Evolutionary conservation across 2,329 filamentous ascomycete genomes (phyloP).

Genomic region (Colletotrichum musae): DNA sequence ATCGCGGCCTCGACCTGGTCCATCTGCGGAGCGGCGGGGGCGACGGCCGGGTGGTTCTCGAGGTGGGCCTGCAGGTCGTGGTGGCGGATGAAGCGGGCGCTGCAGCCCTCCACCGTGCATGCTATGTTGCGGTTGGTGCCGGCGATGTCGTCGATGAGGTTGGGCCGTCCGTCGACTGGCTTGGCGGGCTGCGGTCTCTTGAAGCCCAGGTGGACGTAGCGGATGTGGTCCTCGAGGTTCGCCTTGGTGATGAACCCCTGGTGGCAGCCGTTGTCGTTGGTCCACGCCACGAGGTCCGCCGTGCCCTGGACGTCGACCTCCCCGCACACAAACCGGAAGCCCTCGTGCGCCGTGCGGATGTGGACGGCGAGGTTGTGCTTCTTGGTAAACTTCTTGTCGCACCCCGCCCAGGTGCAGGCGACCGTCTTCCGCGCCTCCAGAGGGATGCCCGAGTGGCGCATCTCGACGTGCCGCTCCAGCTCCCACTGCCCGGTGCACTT

Average conservation of each 20-base stretch:
- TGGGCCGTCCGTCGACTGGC: slow-evolving; percentile 44
- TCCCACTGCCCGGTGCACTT: slow-evolving; percentile 77
- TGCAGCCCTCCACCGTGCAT: slow-evolving; percentile 60
- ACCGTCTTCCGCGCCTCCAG: slow-evolving; percentile 76
- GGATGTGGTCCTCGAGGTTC: slow-evolving; percentile 86
- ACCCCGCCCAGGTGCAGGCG: slow-evolving; percentile 77
- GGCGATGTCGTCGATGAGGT: slow-evolving; percentile 60
- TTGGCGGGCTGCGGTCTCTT: slow-evolving; percentile 56
- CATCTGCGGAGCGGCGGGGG: slow-evolving; percentile 16
- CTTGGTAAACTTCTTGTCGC: slow-evolving; percentile 84
- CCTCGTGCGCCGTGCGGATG: slow-evolving; percentile 82
- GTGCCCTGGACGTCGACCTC: slow-evolving; percentile 71
- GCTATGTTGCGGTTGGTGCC: slow-evolving; percentile 60
- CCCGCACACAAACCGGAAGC: slow-evolving; percentile 85
- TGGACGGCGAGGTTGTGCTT: slow-evolving; percentile 88
- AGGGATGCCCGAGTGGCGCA: slow-evolving; percentile 76
- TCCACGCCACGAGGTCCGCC: slow-evolving; percentile 75
- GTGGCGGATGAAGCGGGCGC: slow-evolving; percentile 63
- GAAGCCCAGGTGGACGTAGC: slow-evolving; percentile 82
- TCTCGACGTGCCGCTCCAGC: slow-evolving; percentile 83
- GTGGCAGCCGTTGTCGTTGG: slow-evolving; percentile 78
- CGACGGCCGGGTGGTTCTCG: slow-evolving; percentile 47
- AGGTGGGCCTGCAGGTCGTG: slow-evolving; percentile 66
- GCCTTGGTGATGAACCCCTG: slow-evolving; percentile 83
- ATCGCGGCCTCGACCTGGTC: slow-evolving; percentile 40